Conservation (phyloP, 257 asterid species). For the Striga asiatica region DNA sequence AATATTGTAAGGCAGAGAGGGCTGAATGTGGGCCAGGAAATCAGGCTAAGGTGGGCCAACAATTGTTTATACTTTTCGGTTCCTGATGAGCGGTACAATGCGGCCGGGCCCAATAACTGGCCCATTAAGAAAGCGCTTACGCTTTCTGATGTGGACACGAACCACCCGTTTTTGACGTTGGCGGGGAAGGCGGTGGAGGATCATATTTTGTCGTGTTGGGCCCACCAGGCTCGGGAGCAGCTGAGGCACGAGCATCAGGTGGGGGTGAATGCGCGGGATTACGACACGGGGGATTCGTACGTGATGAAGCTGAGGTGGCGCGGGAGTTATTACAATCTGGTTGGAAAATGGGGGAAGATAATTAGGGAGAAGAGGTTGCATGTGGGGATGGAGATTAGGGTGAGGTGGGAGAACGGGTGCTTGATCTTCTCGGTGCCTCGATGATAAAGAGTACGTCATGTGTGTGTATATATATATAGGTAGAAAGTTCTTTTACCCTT, state of each 20-base stretch:
- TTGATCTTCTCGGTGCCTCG: constrained; percentile 61
- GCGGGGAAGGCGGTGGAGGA: constrained; percentile 84
- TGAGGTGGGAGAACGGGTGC: constrained; percentile 62
- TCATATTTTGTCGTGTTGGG: constrained; percentile 60
- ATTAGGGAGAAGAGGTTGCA: constrained; percentile 60
- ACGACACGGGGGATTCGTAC: constrained; percentile 56
- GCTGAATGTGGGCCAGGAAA: constrained; percentile 70
- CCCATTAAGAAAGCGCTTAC: constrained; percentile 74
- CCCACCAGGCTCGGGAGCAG: constrained; percentile 56
- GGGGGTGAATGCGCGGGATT: constrained; percentile 62
- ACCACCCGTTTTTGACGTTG: constrained; percentile 79
- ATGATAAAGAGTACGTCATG: constrained; percentile 9
- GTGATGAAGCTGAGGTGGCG: constrained; percentile 75
- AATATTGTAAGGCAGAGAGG: constrained; percentile 55
- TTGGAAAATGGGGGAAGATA: constrained; percentile 83
- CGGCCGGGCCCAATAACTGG: constrained; percentile 57
- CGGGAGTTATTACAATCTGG: constrained; percentile 67
- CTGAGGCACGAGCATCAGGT: constrained; percentile 59
- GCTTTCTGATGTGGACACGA: constrained; percentile 71
- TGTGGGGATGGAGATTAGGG: constrained; percentile 58
- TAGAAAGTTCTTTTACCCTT: constrained; percentile 5
- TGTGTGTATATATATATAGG: constrained; percentile 17
- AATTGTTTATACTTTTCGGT: constrained; percentile 68
- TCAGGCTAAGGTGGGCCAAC: constrained; percentile 54
- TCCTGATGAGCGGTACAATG: constrained; percentile 38